Percentiles rank a stretch among this genome's conserved stretches.
Conservation (phyloP, 495 filamentous ascomycete species). For the Oidiodendron maius region DNA sequence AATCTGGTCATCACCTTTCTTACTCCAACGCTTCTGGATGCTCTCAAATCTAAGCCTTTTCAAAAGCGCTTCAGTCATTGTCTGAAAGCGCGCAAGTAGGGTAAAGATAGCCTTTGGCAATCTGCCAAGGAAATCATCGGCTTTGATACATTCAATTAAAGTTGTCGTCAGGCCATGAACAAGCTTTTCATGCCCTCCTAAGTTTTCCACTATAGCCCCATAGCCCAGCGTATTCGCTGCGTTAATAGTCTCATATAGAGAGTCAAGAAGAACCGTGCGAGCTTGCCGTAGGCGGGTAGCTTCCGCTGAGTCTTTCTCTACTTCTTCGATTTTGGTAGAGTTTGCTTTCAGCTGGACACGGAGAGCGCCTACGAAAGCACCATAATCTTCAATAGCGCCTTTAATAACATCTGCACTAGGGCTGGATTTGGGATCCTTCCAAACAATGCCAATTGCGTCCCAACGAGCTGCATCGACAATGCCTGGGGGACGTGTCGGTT, state of each 20-base stretch:
- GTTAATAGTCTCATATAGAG: conserved; percentile 26
- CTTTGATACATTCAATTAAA: conserved; percentile 59
- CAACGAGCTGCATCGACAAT: conserved; percentile 16
- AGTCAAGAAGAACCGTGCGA: conserved; percentile 13
- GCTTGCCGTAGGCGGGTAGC: conserved; percentile 14
- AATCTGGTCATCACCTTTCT: conserved; percentile 58
- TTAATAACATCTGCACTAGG: conserved; percentile 18
- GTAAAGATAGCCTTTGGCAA: conserved; percentile 60
- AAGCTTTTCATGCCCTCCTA: conserved; percentile 34
- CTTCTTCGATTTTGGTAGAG: conserved; percentile 17
- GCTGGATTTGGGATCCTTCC: conserved; percentile 19
- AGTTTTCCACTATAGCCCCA: conserved; percentile 54
- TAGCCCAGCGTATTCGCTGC: conserved; percentile 52
- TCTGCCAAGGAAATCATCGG: conserved; percentile 56
- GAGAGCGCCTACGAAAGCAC: conserved; percentile 20
- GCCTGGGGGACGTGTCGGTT: conserved; percentile 13
- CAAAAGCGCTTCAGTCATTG: conserved; percentile 54
- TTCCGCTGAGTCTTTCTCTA: conserved; percentile 9
- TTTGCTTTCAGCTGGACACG: conserved; percentile 22
- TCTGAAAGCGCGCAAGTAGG: conserved; percentile 58
- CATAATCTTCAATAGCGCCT: conserved; percentile 23
- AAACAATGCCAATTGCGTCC: conserved; percentile 27
- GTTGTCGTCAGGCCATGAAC: conserved; percentile 52
- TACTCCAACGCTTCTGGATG: conserved; percentile 54
- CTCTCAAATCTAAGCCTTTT: conserved; percentile 64